Evolutionary conservation across 179 eudicot species (phyloP).

Genomic region (Camellia oleifera): DNA sequence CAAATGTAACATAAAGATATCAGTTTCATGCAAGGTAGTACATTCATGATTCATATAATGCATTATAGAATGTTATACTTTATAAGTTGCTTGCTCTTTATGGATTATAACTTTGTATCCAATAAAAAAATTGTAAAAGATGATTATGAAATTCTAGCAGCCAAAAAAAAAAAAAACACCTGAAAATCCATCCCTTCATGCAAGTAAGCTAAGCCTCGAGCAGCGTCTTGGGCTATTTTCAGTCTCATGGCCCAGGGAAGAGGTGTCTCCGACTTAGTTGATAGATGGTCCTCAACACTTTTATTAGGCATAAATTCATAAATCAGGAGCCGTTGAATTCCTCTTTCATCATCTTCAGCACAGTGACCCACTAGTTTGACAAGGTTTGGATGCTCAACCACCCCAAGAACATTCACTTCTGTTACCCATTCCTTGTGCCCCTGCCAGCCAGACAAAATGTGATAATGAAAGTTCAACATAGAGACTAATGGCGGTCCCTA

Average conservation of each 20-base stretch:
- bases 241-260: slow-evolving; percentile 88
- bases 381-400: slow-evolving; percentile 87
- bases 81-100: not conserved
- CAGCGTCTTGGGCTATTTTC: slow-evolving; percentile 84
- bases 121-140: not conserved
- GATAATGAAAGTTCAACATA: too few species aligned
- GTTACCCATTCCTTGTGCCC: slow-evolving; percentile 99
- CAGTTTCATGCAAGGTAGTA: not conserved
- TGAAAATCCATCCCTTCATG: slow-evolving; percentile 97
- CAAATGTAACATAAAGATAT: not conserved
- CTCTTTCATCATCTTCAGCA: slow-evolving; percentile 98
- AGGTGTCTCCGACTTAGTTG: slow-evolving; percentile 47
- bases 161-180: slow-evolving; percentile 29
- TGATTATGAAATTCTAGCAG: not conserved
- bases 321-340: slow-evolving; percentile 78
- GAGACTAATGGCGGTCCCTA: too few species aligned
- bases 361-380: slow-evolving; percentile 87
- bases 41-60: not conserved
- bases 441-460: slow-evolving; percentile 30
- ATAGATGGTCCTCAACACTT: slow-evolving; percentile 88
- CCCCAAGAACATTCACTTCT: slow-evolving; percentile 86
- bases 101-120: not conserved
- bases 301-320: slow-evolving; percentile 89
- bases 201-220: slow-evolving; percentile 82
- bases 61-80: too few species aligned